Evolutionary conservation across 495 filamentous ascomycete species (phyloP).

Genomic region (Parmelia sp.): DNA sequence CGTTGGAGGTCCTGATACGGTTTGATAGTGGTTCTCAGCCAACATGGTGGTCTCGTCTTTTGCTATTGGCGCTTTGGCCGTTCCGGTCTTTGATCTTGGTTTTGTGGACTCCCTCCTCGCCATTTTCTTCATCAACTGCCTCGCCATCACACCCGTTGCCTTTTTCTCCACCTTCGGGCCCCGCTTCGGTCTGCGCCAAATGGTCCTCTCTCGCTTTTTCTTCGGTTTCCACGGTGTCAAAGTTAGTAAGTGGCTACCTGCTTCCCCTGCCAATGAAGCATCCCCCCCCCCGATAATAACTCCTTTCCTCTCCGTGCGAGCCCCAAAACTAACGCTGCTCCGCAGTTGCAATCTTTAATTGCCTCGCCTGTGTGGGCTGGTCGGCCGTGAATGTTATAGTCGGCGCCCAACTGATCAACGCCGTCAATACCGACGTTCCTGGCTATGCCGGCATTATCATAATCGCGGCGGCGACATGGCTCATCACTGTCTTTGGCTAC

Average conservation of each 20-base stretch:
- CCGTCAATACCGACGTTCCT: constrained; percentile 64
- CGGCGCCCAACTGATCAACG: constrained; percentile 73
- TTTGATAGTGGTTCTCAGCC: constrained; percentile 66
- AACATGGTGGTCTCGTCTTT: constrained; percentile 83
- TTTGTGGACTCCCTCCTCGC: constrained; percentile 73
- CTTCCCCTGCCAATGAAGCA: constrained; percentile 8
- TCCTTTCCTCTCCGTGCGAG: background rate
- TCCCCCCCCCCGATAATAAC: too few species aligned
- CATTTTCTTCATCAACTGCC: constrained; percentile 71
- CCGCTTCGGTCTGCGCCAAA: constrained; percentile 71
- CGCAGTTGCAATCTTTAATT: constrained; percentile 61
- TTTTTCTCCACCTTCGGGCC: constrained; percentile 79
- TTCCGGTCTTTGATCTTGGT: constrained; percentile 59
- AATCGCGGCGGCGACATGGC: constrained; percentile 62
- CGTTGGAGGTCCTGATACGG: background rate
- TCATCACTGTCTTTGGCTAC: constrained; percentile 72
- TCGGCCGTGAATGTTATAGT: constrained; percentile 72
- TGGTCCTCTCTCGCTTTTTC: constrained; percentile 78
- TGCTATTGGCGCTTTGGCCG: constrained; percentile 68
- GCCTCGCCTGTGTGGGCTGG: constrained; percentile 73
- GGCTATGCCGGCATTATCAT: constrained; percentile 73
- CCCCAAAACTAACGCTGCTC: constrained; percentile 25
- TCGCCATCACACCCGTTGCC: constrained; percentile 67
- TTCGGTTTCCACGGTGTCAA: constrained; percentile 71
- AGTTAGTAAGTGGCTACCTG: constrained; percentile 49